Base-by-base conservation (phyloP, 208 protist species). In the Wallacemonas sp. region DNA sequence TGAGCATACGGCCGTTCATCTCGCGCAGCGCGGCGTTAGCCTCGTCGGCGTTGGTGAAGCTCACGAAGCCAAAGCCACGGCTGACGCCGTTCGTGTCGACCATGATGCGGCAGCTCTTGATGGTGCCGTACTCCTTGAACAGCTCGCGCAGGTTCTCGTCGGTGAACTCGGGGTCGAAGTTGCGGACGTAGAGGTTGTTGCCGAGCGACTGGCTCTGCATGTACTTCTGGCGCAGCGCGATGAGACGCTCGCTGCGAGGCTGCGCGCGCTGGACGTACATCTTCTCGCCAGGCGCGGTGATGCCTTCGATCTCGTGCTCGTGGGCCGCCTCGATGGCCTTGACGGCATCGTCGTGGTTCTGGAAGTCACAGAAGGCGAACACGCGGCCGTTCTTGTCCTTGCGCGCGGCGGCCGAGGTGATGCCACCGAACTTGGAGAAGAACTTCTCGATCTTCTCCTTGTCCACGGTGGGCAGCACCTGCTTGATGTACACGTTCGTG, bases 151-250 rank as follows among this genome's bases (percentile, higher is more conserved):
- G 84, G 57, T 95, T 85, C 65, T 98, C 96, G 71, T 98, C 96
- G 60, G 98, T 98, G 74, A 99, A 98, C 39, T 90, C 83, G 73
- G 88, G 91, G 76, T 98, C 94, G 66, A 99, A 95, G 85, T 99
- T 99, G 78, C 99, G 98, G 48, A 99, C 98, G 87, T 99, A 99
- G 19, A 99, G 87, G 85, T 99, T 99, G 88, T 99, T 97, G 55
- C 96, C 88, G 49, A 93, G 83, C 9, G 87, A 91, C 67, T 95
- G 86, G 67, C 83, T 81, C 74, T 95, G 90, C 83, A 95, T 93
- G 72, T 95, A 95, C 78, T 90, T 92, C 72, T 95, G 90, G 27
- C 90, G 83, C 29, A 95, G 79, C 17, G 76, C 90, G 38, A 95
- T 95, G 60, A 95, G 87, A 41, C 90, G 87, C 78, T 95, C 90